These are phyloP conservation scores for Begonia peltatifolia DNA, from an alignment of 306 rosid species.

Conservation along the genomic window DNA sequence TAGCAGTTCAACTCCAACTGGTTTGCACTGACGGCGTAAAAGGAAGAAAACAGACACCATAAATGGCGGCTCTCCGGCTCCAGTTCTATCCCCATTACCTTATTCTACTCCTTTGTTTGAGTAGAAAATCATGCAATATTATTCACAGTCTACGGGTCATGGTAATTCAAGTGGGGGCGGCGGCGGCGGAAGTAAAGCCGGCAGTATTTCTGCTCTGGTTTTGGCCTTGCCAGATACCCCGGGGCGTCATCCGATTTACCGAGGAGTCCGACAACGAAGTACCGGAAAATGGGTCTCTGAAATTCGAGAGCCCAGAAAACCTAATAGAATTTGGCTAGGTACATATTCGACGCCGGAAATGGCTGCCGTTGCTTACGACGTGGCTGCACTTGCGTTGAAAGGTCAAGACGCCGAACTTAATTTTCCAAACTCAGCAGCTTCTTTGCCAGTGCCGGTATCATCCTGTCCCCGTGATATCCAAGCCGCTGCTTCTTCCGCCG, in stretches of 20 bases:
- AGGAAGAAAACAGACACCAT: slow-evolving; percentile 10
- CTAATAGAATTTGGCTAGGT: slow-evolving; percentile 70
- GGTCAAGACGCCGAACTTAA: slow-evolving; percentile 59
- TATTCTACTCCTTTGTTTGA: not conserved
- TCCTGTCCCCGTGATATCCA: slow-evolving; percentile 61
- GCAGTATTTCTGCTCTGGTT: not conserved
- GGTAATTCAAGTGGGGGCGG: not conserved
- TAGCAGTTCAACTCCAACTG: slow-evolving; percentile 39
- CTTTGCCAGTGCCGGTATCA: slow-evolving; percentile 63
- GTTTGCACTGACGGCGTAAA: slow-evolving; percentile 20
- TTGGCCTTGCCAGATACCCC: not conserved
- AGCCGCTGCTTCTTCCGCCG: slow-evolving; percentile 64
- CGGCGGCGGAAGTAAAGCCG: not conserved
- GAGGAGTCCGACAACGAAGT: slow-evolving; percentile 36
- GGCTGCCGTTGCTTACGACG: slow-evolving; percentile 92
- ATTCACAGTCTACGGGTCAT: slow-evolving; percentile 7
- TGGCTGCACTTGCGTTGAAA: slow-evolving; percentile 77
- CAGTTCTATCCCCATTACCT: slow-evolving; percentile 6
- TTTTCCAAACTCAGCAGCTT: slow-evolving; percentile 73
- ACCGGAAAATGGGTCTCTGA: slow-evolving; percentile 50
- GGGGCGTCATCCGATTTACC: slow-evolving; percentile 18
- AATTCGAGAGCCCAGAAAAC: slow-evolving; percentile 35
- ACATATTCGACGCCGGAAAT: slow-evolving; percentile 80
- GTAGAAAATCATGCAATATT: slow-evolving; percentile 12
- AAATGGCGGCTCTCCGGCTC: slow-evolving; percentile 24